Evolutionary conservation across 2,329 filamentous ascomycete genomes (phyloP).

Genomic region (Pseudogymnoascus sp.): DNA sequence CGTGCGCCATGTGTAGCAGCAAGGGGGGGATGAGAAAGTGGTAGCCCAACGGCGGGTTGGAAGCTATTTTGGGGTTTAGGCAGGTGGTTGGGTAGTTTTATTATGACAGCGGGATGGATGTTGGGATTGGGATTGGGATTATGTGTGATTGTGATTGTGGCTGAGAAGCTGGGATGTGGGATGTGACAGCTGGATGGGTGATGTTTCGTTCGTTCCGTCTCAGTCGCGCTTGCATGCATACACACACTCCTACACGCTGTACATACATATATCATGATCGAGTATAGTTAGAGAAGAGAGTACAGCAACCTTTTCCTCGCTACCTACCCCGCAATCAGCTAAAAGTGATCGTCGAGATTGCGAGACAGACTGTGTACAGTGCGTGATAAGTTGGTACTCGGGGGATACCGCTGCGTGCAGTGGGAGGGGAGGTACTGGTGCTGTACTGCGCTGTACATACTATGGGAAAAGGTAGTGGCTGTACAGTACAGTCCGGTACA

Average conservation of each 20-base stretch:
- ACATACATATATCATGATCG: too few species aligned
- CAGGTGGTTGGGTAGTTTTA: slow-evolving; percentile 38
- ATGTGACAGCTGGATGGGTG: background rate
- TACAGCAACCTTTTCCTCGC: background rate
- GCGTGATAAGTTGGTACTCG: background rate
- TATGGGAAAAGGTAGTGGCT: background rate
- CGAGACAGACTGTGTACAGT: background rate
- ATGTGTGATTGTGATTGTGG: background rate
- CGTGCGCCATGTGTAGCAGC: background rate
- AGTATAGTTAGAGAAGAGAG: too few species aligned
- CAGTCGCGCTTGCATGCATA: background rate
- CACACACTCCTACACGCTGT: background rate
- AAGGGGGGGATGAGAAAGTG: background rate
- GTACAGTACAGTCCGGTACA: background rate
- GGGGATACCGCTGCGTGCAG: background rate
- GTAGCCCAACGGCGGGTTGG: background rate
- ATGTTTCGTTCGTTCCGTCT: background rate
- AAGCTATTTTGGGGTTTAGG: background rate
- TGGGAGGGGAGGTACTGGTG: background rate
- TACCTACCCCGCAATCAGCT: background rate
- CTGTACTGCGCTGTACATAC: background rate
- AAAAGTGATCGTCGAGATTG: background rate
- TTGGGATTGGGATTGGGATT: too few species aligned
- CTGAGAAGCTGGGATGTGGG: background rate
- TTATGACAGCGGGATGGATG: slow-evolving; percentile 14